phyloP scores from a whole-genome alignment of 2,329 filamentous ascomycete genomes.

The Talaromyces sp. region DNA sequence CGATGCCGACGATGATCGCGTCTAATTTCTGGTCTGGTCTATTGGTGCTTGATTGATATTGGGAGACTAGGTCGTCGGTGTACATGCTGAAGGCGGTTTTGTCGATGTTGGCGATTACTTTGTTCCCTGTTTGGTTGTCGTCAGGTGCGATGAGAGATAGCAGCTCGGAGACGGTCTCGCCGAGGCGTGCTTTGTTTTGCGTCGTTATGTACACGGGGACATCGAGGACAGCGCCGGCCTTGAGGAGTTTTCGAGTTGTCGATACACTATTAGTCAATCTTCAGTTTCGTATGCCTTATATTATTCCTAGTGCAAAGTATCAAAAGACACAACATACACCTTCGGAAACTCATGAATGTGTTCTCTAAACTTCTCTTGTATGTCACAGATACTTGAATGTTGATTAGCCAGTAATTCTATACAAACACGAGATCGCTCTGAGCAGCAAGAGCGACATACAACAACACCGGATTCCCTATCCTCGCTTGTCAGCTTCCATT shows the following conservation, averaged over 20 bases:
- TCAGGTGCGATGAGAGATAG: constrained; percentile 38
- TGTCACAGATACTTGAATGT: constrained; percentile 72
- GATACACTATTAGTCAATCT: constrained; percentile 49
- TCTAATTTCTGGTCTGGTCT: constrained; percentile 40
- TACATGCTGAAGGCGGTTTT: constrained; percentile 92
- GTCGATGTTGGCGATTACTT: constrained; percentile 60
- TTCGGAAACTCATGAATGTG: constrained; percentile 83
- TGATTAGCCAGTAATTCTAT: neutral
- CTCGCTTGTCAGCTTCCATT: no score
- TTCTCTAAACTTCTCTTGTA: constrained; percentile 87
- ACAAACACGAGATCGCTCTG: neutral
- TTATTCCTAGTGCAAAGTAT: no score
- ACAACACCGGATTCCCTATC: constrained; percentile 42
- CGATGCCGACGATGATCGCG: constrained; percentile 82
- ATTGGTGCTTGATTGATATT: constrained; percentile 22
- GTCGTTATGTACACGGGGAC: constrained; percentile 85
- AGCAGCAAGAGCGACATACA: constrained; percentile 32
- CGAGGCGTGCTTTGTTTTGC: constrained; percentile 74
- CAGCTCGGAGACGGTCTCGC: constrained; percentile 75
- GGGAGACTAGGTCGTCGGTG: constrained; percentile 60
- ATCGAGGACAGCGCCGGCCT: constrained; percentile 48
- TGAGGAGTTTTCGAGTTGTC: constrained; percentile 66
- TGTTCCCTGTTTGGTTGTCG: neutral
- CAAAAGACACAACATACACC: constrained; percentile 53
- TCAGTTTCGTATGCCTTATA: neutral